phyloP scores from a whole-genome alignment of 768 basidiomycete species.

The Mycena indigotica region DNA sequence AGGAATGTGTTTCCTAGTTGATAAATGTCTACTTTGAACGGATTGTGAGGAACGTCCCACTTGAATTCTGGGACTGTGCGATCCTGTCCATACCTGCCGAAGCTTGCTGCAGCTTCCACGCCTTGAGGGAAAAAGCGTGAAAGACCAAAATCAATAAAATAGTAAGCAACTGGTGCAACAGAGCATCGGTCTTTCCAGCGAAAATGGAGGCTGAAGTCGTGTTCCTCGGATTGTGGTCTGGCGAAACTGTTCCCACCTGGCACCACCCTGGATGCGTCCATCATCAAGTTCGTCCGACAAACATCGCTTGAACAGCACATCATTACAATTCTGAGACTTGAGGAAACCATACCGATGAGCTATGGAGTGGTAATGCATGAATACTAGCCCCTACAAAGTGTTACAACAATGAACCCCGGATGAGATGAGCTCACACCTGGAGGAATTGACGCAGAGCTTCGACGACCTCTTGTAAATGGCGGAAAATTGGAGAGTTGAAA shows the following conservation, averaged over 20 bases:
- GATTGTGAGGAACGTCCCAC: slow-evolving; percentile 27
- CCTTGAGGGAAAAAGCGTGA: slow-evolving; percentile 13
- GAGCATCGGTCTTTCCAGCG: slow-evolving; percentile 17
- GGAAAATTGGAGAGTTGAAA: background rate
- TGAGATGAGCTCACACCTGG: background rate
- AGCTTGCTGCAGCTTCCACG: background rate
- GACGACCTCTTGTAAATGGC: background rate
- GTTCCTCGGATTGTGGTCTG: background rate
- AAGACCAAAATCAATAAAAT: slow-evolving; percentile 31
- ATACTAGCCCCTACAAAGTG: background rate
- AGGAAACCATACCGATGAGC: slow-evolving; percentile 15
- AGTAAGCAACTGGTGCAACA: slow-evolving; percentile 28
- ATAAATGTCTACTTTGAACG: slow-evolving; percentile 34
- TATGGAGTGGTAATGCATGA: background rate
- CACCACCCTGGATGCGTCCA: slow-evolving; percentile 16
- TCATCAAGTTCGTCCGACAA: slow-evolving; percentile 22
- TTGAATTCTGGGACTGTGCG: slow-evolving; percentile 29
- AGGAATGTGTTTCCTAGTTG: slow-evolving; percentile 25
- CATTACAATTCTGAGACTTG: background rate
- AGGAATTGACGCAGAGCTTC: slow-evolving; percentile 3
- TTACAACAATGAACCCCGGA: background rate
- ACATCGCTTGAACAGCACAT: slow-evolving; percentile 21
- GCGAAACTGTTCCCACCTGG: slow-evolving; percentile 18
- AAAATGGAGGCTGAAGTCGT: background rate
- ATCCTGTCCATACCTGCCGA: slow-evolving; percentile 25